Evolutionary conservation across 176 grass and related monocot species (phyloP).

Genomic region (Avena eriantha): DNA sequence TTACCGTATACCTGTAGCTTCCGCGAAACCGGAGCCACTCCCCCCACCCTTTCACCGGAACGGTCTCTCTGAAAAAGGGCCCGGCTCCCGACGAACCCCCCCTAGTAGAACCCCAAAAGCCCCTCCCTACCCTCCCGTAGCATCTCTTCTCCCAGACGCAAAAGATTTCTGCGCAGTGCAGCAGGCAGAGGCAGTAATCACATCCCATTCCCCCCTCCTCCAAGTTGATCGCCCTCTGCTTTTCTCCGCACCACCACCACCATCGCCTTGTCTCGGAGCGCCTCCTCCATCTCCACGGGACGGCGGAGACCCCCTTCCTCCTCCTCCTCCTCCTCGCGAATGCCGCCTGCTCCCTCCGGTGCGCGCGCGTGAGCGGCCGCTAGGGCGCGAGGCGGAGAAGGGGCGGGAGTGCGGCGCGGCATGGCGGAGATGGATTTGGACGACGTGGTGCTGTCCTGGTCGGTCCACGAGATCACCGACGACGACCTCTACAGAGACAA

Average conservation of each 20-base stretch:
- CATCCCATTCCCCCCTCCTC: not conserved
- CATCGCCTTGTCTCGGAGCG: not conserved
- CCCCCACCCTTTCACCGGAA: not conserved
- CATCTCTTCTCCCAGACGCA: constrained; percentile 8
- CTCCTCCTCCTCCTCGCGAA: constrained; percentile 5
- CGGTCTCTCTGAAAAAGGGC: not conserved
- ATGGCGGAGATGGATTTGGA: constrained; percentile 40
- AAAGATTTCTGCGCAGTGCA: not conserved
- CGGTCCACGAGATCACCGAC: constrained; percentile 40
- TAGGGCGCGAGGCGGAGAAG: not conserved
- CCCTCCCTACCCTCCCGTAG: not conserved
- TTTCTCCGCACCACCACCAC: not conserved
- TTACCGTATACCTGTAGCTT: not conserved
- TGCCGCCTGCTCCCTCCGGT: constrained; percentile 8
- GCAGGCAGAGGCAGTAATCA: not conserved
- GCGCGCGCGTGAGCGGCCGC: not conserved
- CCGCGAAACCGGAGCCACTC: not conserved
- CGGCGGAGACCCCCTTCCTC: not conserved
- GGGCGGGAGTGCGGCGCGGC: not conserved
- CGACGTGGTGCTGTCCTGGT: constrained; percentile 63
- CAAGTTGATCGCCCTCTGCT: not conserved
- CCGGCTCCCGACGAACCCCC: not conserved
- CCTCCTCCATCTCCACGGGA: not conserved
- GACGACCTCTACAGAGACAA: constrained; percentile 36
- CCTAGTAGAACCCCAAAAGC: constrained; percentile 14